Base-by-base conservation (phyloP, 2,329 filamentous ascomycete genomes). In the Aspergillus awamori region DNA sequence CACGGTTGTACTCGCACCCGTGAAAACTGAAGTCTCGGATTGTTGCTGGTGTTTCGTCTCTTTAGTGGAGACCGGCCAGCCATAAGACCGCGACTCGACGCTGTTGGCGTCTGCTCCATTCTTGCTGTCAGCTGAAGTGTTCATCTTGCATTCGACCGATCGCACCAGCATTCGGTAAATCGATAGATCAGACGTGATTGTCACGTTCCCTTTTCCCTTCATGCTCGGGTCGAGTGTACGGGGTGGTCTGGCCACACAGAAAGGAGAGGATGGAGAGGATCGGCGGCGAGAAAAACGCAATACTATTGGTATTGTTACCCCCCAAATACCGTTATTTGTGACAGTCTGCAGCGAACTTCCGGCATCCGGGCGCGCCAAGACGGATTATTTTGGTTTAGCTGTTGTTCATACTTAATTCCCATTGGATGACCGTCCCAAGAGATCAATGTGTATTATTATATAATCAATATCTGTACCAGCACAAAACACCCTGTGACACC, bases 291-390 rank as follows among this genome's bases (percentile, higher is more conserved):
- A 53, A 26, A 36, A 11, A 36, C 28, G 30, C 55, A 8, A 41
- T 13, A 10, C 8, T 8, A 13, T 11, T 26, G 33, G 49, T 58
- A 56, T 53, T 13, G 20, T 47, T 59, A 62, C 57, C 3, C 8
- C 6, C 2, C 22, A 30, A 52, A 28, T 48, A 59, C 57, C 5
- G 2, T 3, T 17, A 8, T 36, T n/a, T 20, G 10, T 57, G 4
- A 26, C 26, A 5, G 3, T 45, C 15, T 39, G 13, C 20, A 11
- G 22, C 49, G 36, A 62, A 62, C 57, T 52, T 62, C 60, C 60
- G 60, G 30, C 60, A 56, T 62, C 60, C 60, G 60, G 13, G n/a
- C 2, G 2, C 52, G 56, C 51, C 33, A 52, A 45, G 58, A 51
- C 2, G 2, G 4, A 4, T 33, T 4, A 0, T 45, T 38, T 7